Conservation (phyloP, 1,139 yeast genomes). For the Debaryomyces fabryi region DNA sequence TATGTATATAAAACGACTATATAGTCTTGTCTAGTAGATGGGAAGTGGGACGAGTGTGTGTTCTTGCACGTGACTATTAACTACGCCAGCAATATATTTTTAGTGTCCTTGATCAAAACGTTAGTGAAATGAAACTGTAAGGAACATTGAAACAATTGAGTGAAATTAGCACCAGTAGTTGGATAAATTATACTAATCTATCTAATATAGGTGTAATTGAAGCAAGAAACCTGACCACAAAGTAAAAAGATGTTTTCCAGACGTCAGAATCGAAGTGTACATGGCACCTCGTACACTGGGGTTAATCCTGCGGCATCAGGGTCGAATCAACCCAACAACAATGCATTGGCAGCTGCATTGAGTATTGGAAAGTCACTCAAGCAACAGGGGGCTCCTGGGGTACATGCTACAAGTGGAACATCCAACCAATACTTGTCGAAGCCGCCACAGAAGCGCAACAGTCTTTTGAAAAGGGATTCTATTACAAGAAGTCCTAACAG, state of each 20-base stretch:
- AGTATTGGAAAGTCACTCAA: constrained; percentile 43
- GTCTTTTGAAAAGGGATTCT: constrained; percentile 20
- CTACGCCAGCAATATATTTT: constrained; percentile 6
- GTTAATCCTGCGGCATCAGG: constrained; percentile 42
- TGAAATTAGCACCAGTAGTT: background rate
- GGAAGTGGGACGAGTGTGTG: background rate
- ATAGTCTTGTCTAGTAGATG: constrained; percentile 3
- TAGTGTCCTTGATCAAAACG: constrained; percentile 4
- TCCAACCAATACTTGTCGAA: background rate
- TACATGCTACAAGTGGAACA: background rate
- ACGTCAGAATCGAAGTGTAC: constrained; percentile 35
- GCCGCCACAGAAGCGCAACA: constrained; percentile 16
- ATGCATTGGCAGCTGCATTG: constrained; percentile 51
- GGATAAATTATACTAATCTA: background rate
- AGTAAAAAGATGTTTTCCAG: constrained; percentile 33
- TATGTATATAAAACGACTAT: constrained; percentile 6
- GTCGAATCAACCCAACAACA: constrained; percentile 38
- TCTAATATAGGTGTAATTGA: background rate
- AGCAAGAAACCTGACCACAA: background rate
- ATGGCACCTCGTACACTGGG: constrained; percentile 47
- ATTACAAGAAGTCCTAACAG: constrained; percentile 5
- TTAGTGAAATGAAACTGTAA: constrained; percentile 1
- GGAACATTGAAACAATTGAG: constrained; percentile 3
- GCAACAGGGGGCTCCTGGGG: constrained; percentile 1
- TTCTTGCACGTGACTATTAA: constrained; percentile 8